phyloP scores from a whole-genome alignment of 495 filamentous ascomycete species.

The Neohortaea acidophila region DNA sequence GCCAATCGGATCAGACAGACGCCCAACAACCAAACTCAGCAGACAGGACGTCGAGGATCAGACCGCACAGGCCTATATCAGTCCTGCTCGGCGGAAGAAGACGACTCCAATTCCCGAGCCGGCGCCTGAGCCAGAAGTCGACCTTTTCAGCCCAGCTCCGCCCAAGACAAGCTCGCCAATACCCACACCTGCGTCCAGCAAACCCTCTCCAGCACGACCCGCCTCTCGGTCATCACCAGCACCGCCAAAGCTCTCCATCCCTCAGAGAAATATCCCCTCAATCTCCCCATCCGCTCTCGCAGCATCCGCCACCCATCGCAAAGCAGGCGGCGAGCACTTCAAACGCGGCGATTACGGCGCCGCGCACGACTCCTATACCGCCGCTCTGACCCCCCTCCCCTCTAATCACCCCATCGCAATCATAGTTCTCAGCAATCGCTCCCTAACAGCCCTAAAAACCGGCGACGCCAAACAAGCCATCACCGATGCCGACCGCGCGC shows the following conservation, averaged over 20 bases:
- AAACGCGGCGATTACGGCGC: conserved; percentile 84
- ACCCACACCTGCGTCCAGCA: conserved; percentile 1
- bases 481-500: conserved; percentile 61
- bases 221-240: conserved; percentile 14
- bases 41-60: conserved; percentile 67
- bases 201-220: conserved; percentile 7
- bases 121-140: conserved; percentile 28
- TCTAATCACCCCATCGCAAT: conserved; percentile 71
- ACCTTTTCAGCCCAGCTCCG: conserved; percentile 34
- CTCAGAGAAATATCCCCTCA: conserved; percentile 49
- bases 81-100: conserved; percentile 69
- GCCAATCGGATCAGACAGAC: conserved; percentile 36
- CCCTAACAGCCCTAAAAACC: conserved; percentile 73
- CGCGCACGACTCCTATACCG: conserved; percentile 67
- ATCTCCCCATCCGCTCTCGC: conserved; percentile 52
- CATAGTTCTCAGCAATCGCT: conserved; percentile 77
- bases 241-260: conserved; percentile 29
- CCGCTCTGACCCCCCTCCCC: conserved; percentile 59
- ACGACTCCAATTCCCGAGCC: conserved; percentile 26
- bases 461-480: conserved; percentile 79
- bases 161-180: background rate
- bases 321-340: conserved; percentile 70
- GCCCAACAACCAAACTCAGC: conserved; percentile 37
- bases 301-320: conserved; percentile 57
- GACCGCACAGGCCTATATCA: conserved; percentile 71